phyloP scores from a whole-genome alignment of 257 asterid species.

The Solanum gandarillasii region DNA sequence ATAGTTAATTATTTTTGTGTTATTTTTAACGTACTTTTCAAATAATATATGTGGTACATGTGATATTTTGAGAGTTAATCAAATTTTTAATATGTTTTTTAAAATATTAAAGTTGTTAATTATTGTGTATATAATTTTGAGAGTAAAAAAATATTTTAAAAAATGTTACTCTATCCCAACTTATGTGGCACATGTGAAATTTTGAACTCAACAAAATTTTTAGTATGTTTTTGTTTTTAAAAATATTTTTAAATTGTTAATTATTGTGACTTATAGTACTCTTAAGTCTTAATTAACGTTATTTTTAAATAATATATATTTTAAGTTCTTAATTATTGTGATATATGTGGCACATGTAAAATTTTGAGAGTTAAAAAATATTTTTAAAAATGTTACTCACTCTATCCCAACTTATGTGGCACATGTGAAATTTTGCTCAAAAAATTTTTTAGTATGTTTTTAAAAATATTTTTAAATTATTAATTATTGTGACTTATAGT shows the following conservation, averaged over 20 bases:
- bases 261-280: too few relatives aligned
- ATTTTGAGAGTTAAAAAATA: background rate
- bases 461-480: too few relatives aligned
- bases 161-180: background rate
- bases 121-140: background rate
- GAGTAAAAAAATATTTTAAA: background rate
- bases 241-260: too few relatives aligned
- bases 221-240: too few relatives aligned
- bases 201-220: too few relatives aligned
- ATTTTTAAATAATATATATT: too few relatives aligned
- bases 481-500: background rate
- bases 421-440: background rate
- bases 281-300: too few relatives aligned
- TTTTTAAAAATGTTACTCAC: background rate
- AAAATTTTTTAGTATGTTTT: background rate
- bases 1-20: background rate
- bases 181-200: background rate
- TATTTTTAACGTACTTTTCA: background rate
- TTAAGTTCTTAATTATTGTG: background rate
- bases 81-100: background rate
- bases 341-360: background rate
- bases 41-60: background rate
- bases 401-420: background rate
- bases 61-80: background rate
- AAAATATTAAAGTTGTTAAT: too few relatives aligned